Base-by-base conservation (phyloP, 306 rosid genomes). In the Cucurbita ficifolia region DNA sequence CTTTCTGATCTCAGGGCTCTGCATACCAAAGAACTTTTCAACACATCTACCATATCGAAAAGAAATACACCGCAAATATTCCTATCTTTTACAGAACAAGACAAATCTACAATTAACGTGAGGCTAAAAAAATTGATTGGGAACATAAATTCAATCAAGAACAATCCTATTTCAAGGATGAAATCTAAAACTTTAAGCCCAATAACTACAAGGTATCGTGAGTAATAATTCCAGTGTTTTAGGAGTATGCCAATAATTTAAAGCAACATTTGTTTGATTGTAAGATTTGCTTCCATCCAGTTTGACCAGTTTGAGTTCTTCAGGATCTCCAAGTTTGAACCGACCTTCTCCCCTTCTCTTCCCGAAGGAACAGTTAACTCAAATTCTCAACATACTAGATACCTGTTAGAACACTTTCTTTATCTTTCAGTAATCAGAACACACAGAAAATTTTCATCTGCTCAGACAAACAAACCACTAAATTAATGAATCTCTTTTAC, bases 1-100 rank as follows among this genome's bases (percentile, higher is more conserved):
- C 75, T 86, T 86, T 65, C 81, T 82, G 19, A 87, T 83, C 49
- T 91, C 89, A 48, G 91, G 95, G 79, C 87, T 84, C 91, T 86
- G 87, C 85, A 73, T 43, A 12, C 17, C 43, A 60, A 59, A 46
- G 19, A 72, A n/a, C 10, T 35, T 39, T 17, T 17, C 17, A 39
- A 36, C 59, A 42, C n/a, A 65, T 40, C 51, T 21, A 45, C 39
- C 21, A 48, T 69, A 8, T 13, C 43, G 4, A 45, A 69, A 24
- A 14, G 35, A 48, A 69, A 69, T 69, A 22, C 57, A 69, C 57
- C 14, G 42, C 57, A 69, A 12, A 21, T 42, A 69, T 29, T 43
- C 46, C 21, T 22, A 45, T 57, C 40, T 69, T 48, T 48, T 13
- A 45, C 39, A 19, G 19, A 73, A n/a, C 76, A 50, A 24, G 11